Evolutionary conservation across 805 yeast species (phyloP).

Genomic region (Spathaspora sp.): DNA sequence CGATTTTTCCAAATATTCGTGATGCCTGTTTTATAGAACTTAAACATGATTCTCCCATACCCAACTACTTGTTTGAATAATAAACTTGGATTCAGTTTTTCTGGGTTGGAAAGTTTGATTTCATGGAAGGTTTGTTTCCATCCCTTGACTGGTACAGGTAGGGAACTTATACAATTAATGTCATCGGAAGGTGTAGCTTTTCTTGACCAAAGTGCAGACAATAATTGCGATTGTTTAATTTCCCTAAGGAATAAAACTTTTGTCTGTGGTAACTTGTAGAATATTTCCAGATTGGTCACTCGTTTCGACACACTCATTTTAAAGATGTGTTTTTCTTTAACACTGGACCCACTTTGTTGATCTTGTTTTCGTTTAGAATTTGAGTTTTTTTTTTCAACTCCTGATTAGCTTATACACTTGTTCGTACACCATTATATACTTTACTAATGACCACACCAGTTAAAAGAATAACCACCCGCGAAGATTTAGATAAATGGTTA

Average conservation of each 20-base stretch:
- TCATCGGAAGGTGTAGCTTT: slow-evolving; percentile 5
- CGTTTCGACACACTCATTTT: background rate
- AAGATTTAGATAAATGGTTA: slow-evolving; percentile 64
- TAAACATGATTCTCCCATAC: slow-evolving; percentile 43
- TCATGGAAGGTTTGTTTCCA: slow-evolving; percentile 23
- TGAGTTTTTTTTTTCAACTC: background rate
- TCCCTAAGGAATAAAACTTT: slow-evolving; percentile 7
- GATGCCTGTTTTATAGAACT: slow-evolving; percentile 58
- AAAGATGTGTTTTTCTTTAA: background rate
- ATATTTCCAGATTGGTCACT: background rate
- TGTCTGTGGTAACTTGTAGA: slow-evolving; percentile 11
- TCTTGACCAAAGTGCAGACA: slow-evolving; percentile 13
- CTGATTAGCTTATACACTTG: background rate
- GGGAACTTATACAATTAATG: slow-evolving; percentile 26
- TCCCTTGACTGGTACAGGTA: slow-evolving; percentile 26
- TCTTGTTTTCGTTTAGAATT: background rate
- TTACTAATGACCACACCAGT: slow-evolving; percentile 10
- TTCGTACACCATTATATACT: background rate
- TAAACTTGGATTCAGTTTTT: slow-evolving; percentile 4
- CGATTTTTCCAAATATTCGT: slow-evolving; percentile 50
- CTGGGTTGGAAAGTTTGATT: slow-evolving; percentile 17
- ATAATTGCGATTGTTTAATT: slow-evolving; percentile 11
- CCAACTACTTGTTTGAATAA: slow-evolving; percentile 35
- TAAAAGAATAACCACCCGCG: slow-evolving; percentile 46
- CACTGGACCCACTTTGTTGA: too few relatives aligned